A percentile compares a stretch with the other conserved stretches of the same genome.
These are phyloP conservation scores for Silene latifolia DNA, from an alignment of 148 eudicot genomes.

Conservation along the genomic window DNA sequence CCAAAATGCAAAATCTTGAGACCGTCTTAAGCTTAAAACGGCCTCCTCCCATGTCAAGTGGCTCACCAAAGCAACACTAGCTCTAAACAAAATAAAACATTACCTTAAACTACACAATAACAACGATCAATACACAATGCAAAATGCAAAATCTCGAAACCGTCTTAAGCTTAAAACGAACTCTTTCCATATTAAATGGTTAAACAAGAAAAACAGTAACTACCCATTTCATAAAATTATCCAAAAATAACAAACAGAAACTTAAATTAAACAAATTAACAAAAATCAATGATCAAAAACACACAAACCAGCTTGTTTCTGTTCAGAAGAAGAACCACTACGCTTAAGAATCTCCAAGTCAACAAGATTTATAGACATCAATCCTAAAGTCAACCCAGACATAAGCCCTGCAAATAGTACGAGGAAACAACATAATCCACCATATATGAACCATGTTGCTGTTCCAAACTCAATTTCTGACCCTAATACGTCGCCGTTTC, in stretches of 20 bases:
- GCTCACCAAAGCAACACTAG: not conserved
- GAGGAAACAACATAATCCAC: constrained; percentile 50
- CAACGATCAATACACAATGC: not conserved
- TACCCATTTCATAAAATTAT: not conserved
- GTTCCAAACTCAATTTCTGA: constrained; percentile 62
- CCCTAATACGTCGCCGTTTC: constrained; percentile 10
- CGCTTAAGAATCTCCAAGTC: constrained; percentile 91
- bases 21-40: not conserved
- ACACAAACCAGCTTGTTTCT: constrained; percentile 73
- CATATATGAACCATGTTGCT: constrained; percentile 56
- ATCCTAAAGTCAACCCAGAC: constrained; percentile 89
- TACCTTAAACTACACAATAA: too few relatives aligned
- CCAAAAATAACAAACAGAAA: not conserved
- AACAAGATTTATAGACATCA: constrained; percentile 89
- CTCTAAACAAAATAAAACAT: too few relatives aligned
- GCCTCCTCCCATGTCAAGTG: not conserved
- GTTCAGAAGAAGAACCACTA: constrained; percentile 65
- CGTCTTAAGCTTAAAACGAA: not conserved
- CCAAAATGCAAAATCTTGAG: not conserved
- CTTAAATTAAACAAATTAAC: not conserved
- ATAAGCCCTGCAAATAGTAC: constrained; percentile 85
- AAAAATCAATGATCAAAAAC: not conserved
- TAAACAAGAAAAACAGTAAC: too few relatives aligned
- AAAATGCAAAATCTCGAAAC: not conserved
- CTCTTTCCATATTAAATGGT: not conserved